These are phyloP conservation scores for Aureobasidium uvarum DNA, from an alignment of 2,329 filamentous ascomycete genomes.

Conservation along the genomic window DNA sequence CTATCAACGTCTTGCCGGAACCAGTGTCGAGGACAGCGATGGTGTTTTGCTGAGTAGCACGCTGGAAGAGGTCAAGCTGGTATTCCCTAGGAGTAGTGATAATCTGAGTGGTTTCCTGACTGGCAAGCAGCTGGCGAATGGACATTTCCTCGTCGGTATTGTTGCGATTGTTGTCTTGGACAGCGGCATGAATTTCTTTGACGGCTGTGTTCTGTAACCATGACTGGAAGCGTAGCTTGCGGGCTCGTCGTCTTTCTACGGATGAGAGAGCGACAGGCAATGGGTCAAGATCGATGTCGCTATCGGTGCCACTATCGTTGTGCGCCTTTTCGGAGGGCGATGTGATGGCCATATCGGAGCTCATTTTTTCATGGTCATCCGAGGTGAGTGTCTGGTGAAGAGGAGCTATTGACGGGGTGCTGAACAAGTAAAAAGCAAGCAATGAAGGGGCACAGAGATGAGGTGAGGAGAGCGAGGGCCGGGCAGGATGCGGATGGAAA, in stretches of 20 bases:
- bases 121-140: slow-evolving; percentile 53
- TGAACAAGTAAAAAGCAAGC: not conserved
- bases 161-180: slow-evolving; percentile 39
- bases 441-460: not conserved
- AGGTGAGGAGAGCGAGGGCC: not conserved
- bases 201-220: slow-evolving; percentile 49
- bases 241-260: slow-evolving; percentile 42
- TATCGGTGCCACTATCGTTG: slow-evolving; percentile 22
- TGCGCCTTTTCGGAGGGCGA: not conserved
- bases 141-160: slow-evolving; percentile 51
- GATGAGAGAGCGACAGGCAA: not conserved
- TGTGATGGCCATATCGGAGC: not conserved
- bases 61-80: slow-evolving; percentile 86
- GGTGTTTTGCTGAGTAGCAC: slow-evolving; percentile 77
- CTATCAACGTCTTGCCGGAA: slow-evolving; percentile 95
- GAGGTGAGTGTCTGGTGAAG: not conserved
- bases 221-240: slow-evolving; percentile 45
- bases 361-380: not conserved
- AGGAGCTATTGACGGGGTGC: not conserved
- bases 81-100: slow-evolving; percentile 83
- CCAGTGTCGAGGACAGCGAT: slow-evolving; percentile 96
- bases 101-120: slow-evolving; percentile 55
- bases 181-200: slow-evolving; percentile 43
- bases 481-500: not conserved
- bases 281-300: not conserved